Base-by-base conservation (phyloP, 1,284 basidiomycete genomes). In the Naganishia sp. region DNA sequence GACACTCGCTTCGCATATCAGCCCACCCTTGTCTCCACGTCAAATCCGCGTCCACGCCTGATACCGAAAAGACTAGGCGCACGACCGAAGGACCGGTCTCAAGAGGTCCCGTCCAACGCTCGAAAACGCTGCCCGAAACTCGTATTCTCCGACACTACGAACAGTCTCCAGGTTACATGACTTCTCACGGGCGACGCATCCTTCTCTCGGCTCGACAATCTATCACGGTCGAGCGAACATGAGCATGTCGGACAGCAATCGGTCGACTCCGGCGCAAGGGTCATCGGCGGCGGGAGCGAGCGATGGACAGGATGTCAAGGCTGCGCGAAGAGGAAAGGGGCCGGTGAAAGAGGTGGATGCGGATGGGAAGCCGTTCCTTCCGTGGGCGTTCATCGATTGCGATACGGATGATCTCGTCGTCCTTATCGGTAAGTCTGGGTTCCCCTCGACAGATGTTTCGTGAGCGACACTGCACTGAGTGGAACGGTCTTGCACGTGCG, bases 351-450 rank as follows among this genome's bases (percentile, higher is more conserved):
- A 50, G 36, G 48, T 61, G 15, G 59, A 61, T 28, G 59, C 25
- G 48, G 36, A 43, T 33, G 61, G 45, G 16, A 45, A n/a, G 16
- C 67, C 63, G 25, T 57, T 66, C 49, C 65, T 81, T 15, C 79
- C 80, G 10, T 79, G 78, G 78, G 78, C 78, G 9, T 80, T 80
- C 68, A 79, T 78, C 81, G 85, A 90, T 76, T 87, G 87, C 72
- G 84, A 87, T 70, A 85, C 90, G 77, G 90, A 94, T 75, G 84
- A 86, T 75, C 86, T 96, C 74, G 88, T 90, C 70, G 82, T 88
- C 67, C 88, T 96, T 72, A 92, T 95, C 80, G 89, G 90, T 92
- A 76, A 57, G 77, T 72, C n/a, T 23, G 48, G 11, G 9, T 9
- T 21, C 6, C 21, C 11, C 48, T 23, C 11, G 48, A 23, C 21